Base-by-base conservation (phyloP, 2,329 filamentous ascomycete genomes). In the Fusarium secorum region DNA sequence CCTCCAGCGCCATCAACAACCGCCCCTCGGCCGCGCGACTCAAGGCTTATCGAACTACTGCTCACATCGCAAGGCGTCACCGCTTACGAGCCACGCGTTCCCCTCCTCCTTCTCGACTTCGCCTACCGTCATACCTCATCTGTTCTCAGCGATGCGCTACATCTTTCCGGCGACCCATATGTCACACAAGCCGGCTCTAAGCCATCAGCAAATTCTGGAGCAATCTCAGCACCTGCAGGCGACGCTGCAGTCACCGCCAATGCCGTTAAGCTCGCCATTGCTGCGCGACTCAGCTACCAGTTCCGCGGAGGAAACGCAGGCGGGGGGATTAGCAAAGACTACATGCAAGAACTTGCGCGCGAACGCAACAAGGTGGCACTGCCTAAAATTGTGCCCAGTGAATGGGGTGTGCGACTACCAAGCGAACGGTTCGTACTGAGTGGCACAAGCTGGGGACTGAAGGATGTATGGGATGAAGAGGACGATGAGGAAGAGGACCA, bases 61-160 rank as follows among this genome's bases (percentile, higher is more conserved):
- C 89, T 96, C 52, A 91, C 90, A 24, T 91, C 91, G 11, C 91
- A 94, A 75, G 93, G 93, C 77, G 92, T 95, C 14, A 90, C 91
- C 8, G 86, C 90, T 42, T 96, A 94, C 85, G 93, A 95, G 79
- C 89, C 92, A 79, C 92, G 93, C 76, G 93, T 96, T 3, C 93
- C 93, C 1, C 87, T 95, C 1, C 89, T 95, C 64, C 89, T 96
- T 52, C 90, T 96, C 79, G 93, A 96, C 83, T 95, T 95, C 78
- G 92, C 93, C 52, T 96, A 96, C 86, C 90, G 93, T 39, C 93
- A 94, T 85, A 93, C 91, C 14, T 89, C 89, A 3, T 87, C 88
- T 62, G 85, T 95, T 38, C 88, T 95, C 24, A 89, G 84, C 72
- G 92, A 94, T 81, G 90, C 89, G 11, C 81, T 93, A 20, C 90